phyloP scores from a whole-genome alignment of 1,139 yeast species.

The Hansenula anomala region DNA sequence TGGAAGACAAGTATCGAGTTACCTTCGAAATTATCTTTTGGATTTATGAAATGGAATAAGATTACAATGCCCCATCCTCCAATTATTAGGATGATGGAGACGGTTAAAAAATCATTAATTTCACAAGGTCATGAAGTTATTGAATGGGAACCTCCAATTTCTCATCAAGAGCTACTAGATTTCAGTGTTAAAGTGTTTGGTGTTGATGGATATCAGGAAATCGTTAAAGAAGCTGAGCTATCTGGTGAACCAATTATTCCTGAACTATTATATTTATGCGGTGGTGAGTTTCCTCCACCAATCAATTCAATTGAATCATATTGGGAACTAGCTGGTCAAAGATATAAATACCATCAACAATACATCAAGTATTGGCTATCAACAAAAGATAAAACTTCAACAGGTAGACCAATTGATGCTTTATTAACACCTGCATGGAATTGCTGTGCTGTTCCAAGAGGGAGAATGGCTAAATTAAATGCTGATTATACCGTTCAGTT shows the following conservation, averaged over 20 bases:
- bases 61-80: conserved; percentile 60
- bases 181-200: neutral
- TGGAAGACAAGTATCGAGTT: conserved; percentile 51
- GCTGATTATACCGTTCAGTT: conserved; percentile 1
- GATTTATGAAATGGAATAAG: conserved; percentile 35
- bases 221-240: conserved; percentile 5
- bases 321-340: neutral
- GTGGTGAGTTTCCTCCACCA: conserved; percentile 1
- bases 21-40: conserved; percentile 40
- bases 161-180: conserved; percentile 20
- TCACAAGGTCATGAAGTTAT: conserved; percentile 57
- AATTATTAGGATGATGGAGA: conserved; percentile 46
- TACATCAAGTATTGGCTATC: conserved; percentile 1
- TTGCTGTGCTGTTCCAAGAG: neutral
- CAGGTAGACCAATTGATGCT: conserved; percentile 2
- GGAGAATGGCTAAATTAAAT: neutral
- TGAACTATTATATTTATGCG: conserved; percentile 21
- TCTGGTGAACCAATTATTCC: conserved; percentile 14
- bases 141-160: conserved; percentile 46
- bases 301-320: neutral
- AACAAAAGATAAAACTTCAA: neutral
- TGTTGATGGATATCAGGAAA: conserved; percentile 1
- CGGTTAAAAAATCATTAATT: conserved; percentile 40
- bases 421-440: conserved; percentile 2
- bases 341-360: conserved; percentile 1